phyloP scores from a whole-genome alignment of 2,329 filamentous ascomycete species.

The Apiospora kogelbergensis region DNA sequence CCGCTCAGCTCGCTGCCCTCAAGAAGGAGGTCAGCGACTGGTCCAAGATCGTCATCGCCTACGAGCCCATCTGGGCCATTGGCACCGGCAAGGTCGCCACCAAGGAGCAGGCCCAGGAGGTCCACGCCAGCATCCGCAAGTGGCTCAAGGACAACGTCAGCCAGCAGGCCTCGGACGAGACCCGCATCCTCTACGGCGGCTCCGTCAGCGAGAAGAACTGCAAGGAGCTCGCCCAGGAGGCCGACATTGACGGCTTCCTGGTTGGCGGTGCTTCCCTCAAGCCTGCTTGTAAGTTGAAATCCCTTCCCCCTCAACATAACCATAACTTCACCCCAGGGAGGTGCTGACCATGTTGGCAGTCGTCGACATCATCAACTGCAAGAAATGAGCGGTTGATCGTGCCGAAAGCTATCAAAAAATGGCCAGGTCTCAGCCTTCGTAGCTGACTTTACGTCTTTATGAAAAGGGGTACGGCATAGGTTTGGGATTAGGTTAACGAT shows the following conservation, averaged over 20 bases:
- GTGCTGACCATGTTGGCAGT: constrained; percentile 34
- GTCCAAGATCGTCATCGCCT: constrained; percentile 93
- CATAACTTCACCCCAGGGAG: constrained; percentile 2
- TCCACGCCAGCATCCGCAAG: constrained; percentile 85
- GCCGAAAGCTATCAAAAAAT: background rate
- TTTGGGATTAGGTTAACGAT: constrained; percentile 2
- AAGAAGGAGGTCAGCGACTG: constrained; percentile 78
- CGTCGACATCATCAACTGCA: constrained; percentile 58
- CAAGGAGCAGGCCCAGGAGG: constrained; percentile 88
- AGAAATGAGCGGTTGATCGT: constrained; percentile 36
- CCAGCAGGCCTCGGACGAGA: constrained; percentile 76
- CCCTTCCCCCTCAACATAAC: background rate
- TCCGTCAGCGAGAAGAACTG: constrained; percentile 99
- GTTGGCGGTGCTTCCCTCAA: constrained; percentile 96
- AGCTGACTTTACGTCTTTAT: constrained; percentile 3
- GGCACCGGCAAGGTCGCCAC: constrained; percentile 93
- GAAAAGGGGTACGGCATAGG: constrained; percentile 2
- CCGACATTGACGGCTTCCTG: constrained; percentile 96
- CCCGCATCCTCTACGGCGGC: constrained; percentile 93
- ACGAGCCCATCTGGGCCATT: constrained; percentile 97
- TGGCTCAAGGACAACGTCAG: constrained; percentile 82
- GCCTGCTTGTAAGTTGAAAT: constrained; percentile 73
- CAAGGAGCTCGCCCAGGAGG: constrained; percentile 84
- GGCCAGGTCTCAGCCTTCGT: constrained; percentile 2
- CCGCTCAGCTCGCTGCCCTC: constrained; percentile 80